Conservation (phyloP, 2,329 filamentous ascomycete species). For the Lecanoromycetidae sp. region DNA sequence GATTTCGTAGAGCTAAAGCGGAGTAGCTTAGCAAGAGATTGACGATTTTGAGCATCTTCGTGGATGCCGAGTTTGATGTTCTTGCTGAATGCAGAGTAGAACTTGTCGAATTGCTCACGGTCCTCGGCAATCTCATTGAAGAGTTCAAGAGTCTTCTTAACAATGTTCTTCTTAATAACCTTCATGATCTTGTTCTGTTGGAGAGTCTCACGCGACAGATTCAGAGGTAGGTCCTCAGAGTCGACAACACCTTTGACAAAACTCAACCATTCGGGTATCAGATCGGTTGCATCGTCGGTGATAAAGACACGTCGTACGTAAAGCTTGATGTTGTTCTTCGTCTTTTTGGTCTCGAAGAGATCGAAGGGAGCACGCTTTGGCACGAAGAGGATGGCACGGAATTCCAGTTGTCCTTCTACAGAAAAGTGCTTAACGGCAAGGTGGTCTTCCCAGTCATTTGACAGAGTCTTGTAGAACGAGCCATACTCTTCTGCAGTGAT, state of each 20-base stretch:
- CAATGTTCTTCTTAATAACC: slow-evolving; percentile 99
- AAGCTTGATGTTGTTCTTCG: slow-evolving; percentile 99
- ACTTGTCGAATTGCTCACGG: slow-evolving; percentile 99
- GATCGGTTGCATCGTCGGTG: slow-evolving; percentile 96
- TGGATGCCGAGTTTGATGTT: slow-evolving; percentile 99
- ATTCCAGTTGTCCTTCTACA: slow-evolving; percentile 99
- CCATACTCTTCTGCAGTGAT: slow-evolving; percentile 95
- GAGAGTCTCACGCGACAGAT: slow-evolving; percentile 98
- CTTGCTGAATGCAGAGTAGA: slow-evolving; percentile 99
- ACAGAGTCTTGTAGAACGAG: slow-evolving; percentile 99
- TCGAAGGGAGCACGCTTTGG: slow-evolving; percentile 99
- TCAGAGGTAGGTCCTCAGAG: slow-evolving; percentile 97
- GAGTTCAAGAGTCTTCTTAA: slow-evolving; percentile 99
- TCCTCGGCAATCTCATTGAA: slow-evolving; percentile 99
- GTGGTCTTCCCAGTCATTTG: slow-evolving; percentile 99
- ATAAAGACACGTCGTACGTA: slow-evolving; percentile 99
- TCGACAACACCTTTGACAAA: slow-evolving; percentile 99
- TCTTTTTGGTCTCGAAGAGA: slow-evolving; percentile 99
- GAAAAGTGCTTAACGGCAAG: slow-evolving; percentile 99
- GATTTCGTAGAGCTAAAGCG: slow-evolving; percentile 99
- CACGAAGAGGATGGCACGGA: slow-evolving; percentile 98
- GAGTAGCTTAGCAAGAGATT: slow-evolving; percentile 87
- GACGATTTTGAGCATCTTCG: slow-evolving; percentile 97
- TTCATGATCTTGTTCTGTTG: slow-evolving; percentile 99
- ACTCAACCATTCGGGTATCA: slow-evolving; percentile 98